A percentile compares a stretch with the other conserved stretches of the same genome.
Evolutionary conservation across 2,329 filamentous ascomycete species (phyloP).

Genomic region (Epichloe sibirici): DNA sequence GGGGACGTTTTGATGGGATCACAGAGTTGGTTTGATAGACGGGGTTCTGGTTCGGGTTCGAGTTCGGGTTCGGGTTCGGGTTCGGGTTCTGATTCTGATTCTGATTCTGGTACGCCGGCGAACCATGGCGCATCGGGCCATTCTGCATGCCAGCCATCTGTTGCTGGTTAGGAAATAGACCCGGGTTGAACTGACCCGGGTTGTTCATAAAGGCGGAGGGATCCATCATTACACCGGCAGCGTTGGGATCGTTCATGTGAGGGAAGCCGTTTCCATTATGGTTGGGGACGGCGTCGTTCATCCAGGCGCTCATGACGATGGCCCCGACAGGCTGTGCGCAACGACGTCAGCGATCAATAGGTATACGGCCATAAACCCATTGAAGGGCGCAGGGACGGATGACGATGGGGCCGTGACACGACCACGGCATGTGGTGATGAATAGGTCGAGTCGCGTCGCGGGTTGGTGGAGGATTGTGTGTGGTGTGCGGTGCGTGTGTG

Average conservation of each 20-base stretch:
- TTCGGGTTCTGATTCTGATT: neutral
- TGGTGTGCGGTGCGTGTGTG: slow-evolving; percentile 13
- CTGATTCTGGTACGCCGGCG: slow-evolving; percentile 58
- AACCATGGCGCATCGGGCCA: slow-evolving; percentile 71
- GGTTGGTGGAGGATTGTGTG: slow-evolving; percentile 25
- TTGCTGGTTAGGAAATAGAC: slow-evolving; percentile 42
- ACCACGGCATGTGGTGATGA: slow-evolving; percentile 26
- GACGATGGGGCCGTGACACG: slow-evolving; percentile 36
- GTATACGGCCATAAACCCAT: slow-evolving; percentile 28
- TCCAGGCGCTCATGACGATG: slow-evolving; percentile 58
- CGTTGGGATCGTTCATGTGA: slow-evolving; percentile 50
- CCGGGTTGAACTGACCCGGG: slow-evolving; percentile 46
- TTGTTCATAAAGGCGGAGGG: slow-evolving; percentile 51
- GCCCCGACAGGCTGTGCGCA: slow-evolving; percentile 30
- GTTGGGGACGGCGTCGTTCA: slow-evolving; percentile 58
- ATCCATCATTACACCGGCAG: slow-evolving; percentile 49
- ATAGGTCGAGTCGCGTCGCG: slow-evolving; percentile 29
- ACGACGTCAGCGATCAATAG: slow-evolving; percentile 33
- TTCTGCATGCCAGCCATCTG: slow-evolving; percentile 61
- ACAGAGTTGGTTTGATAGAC: slow-evolving; percentile 76
- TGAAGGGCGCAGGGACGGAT: slow-evolving; percentile 25
- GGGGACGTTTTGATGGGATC: slow-evolving; percentile 79
- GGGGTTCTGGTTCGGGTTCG: slow-evolving; percentile 23
- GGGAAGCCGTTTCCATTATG: slow-evolving; percentile 59
- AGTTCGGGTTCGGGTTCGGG: slow-evolving; percentile 2